Base-by-base conservation (phyloP, 2,329 filamentous ascomycete species). In the Alternaria gansuensis region DNA sequence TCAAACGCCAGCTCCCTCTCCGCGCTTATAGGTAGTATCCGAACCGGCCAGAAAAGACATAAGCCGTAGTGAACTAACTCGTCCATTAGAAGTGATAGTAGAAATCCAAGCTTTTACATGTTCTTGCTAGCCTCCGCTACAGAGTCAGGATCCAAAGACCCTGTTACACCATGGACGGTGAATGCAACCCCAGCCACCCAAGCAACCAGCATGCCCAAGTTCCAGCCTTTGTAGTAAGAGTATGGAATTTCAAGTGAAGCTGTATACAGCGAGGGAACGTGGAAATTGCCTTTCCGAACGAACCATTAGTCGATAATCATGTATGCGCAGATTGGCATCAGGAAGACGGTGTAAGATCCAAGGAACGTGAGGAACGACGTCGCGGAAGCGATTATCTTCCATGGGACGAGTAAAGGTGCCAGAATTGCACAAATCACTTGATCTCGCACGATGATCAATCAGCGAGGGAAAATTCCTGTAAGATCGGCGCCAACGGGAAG, bases 331-430 rank as follows among this genome's bases (percentile, higher is more conserved):
- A 67, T 67, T 4, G 65, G 65, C 65, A 67, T 67, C 49, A 75
- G 36, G 61, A 75, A 75, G 23, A 74, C 66, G 23, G 62, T 69
- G 40, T 68, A 67, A 1, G 54, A 62, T 34, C 62, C 63, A 34
- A 75, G 64, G 62, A 75, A 75, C 13, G 63, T 73, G 13, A 74
- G 63, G 28, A 74, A 67, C 1, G 60, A 61, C 10, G 56, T 61
- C 7, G 64, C 71, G 9, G 65, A 68, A 5, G 59, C 51, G 31
- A 73, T 59, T n/a, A 74, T 74, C 17, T 67, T 73, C 73, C 72
- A 75, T 0, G 67, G 68, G 14, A 53, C 59, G 49, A 63, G 54
- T 29, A 57, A 57, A 45, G 53, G 69, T 21, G 60, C 67, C 11
- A 67, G 53, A 3, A 71, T 10, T 8, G 65, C 55, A 33, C 54